Conservation (phyloP, 1,139 yeast genomes). For the Wickerhamomyces sp. region DNA sequence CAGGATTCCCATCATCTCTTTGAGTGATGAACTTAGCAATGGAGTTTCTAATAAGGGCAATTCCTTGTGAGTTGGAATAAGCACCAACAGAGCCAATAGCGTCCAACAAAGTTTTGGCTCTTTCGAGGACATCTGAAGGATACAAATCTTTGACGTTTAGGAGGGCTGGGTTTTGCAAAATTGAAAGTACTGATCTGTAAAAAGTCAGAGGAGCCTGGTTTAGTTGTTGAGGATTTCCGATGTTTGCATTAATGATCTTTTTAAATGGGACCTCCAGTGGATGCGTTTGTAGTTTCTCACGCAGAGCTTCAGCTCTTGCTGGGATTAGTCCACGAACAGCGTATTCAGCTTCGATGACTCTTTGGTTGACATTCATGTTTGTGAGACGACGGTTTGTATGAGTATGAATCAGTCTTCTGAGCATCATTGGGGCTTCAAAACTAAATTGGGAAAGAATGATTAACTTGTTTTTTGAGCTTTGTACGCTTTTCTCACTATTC, state of each 20-base stretch:
- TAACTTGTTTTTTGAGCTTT: too few species aligned
- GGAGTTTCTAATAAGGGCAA: slow-evolving; percentile 59
- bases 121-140: slow-evolving; percentile 65
- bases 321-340: slow-evolving; percentile 96
- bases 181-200: slow-evolving; percentile 83
- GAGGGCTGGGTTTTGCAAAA: slow-evolving; percentile 79
- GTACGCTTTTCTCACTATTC: background rate
- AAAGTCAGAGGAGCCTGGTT: slow-evolving; percentile 94
- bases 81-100: slow-evolving; percentile 87
- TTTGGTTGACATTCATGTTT: slow-evolving; percentile 58
- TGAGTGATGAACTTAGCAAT: slow-evolving; percentile 74
- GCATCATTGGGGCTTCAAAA: background rate
- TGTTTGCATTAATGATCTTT: slow-evolving; percentile 80
- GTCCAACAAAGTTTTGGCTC: slow-evolving; percentile 59
- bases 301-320: slow-evolving; percentile 83
- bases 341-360: slow-evolving; percentile 80
- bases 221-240: slow-evolving; percentile 96
- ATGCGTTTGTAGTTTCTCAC: slow-evolving; percentile 44
- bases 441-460: background rate
- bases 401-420: slow-evolving; percentile 9
- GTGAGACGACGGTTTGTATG: slow-evolving; percentile 27
- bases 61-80: slow-evolving; percentile 91
- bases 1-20: slow-evolving; percentile 61
- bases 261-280: slow-evolving; percentile 70
- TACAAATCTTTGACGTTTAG: slow-evolving; percentile 32